Percentiles rank a stretch among this genome's conserved stretches.
Conservation (phyloP, 2,329 filamentous ascomycete species). For the Ophiosphaerella herpotricha region DNA sequence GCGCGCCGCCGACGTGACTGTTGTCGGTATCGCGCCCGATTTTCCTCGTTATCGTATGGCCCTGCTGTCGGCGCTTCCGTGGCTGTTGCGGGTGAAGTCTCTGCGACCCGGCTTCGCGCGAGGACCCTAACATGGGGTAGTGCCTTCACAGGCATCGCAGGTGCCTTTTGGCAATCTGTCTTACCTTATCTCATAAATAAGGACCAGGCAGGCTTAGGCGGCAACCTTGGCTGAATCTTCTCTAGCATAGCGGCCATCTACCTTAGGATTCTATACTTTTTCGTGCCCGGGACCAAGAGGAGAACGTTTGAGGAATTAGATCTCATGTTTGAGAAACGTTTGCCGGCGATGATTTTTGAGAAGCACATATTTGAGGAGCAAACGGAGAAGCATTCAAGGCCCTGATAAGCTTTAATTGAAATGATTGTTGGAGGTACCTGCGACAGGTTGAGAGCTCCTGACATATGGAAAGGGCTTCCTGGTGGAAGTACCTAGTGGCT, state of each 20-base stretch:
- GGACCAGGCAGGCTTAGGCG: slow-evolving; percentile 63
- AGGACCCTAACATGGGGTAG: slow-evolving; percentile 60
- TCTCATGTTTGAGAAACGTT: slow-evolving; percentile 68
- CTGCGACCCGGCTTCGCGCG: slow-evolving; percentile 69
- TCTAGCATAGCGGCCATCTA: slow-evolving; percentile 77
- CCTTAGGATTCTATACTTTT: slow-evolving; percentile 77
- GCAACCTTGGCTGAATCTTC: slow-evolving; percentile 85
- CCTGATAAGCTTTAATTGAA: too few species aligned
- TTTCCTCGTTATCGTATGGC: too few species aligned
- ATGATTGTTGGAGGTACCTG: too few species aligned
- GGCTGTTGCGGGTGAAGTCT: too few species aligned
- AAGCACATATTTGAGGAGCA: neutral
- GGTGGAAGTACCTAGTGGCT: too few species aligned
- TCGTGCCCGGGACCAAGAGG: slow-evolving; percentile 75
- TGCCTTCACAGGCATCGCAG: slow-evolving; percentile 36
- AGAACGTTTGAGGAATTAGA: slow-evolving; percentile 83
- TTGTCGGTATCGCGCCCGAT: too few species aligned
- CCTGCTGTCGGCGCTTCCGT: too few species aligned
- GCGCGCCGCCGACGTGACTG: too few species aligned
- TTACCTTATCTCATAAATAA: slow-evolving; percentile 48
- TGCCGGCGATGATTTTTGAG: slow-evolving; percentile 26
- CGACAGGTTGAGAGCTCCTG: too few species aligned
- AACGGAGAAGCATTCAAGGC: too few species aligned
- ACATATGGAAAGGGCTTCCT: too few species aligned
- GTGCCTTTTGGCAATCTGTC: slow-evolving; percentile 44